phyloP scores from a whole-genome alignment of 2,329 filamentous ascomycete genomes.

The Phoma sp. region DNA sequence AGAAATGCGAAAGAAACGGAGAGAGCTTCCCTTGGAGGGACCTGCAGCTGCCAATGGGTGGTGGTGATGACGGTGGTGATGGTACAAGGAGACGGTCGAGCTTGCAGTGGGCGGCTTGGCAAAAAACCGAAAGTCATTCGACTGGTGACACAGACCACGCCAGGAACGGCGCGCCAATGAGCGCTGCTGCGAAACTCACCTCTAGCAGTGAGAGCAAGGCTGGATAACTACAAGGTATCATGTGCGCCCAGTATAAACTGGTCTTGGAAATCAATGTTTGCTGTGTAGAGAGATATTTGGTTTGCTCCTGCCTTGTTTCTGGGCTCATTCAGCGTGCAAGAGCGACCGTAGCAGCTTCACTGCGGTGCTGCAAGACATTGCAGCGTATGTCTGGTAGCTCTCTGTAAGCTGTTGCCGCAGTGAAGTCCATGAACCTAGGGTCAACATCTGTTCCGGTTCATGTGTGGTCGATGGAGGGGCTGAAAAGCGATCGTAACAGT shows the following conservation, averaged over 20 bases:
- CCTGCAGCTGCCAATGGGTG: slow-evolving; percentile 47
- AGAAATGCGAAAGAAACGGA: slow-evolving; percentile 41
- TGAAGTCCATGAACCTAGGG: too few relatives aligned
- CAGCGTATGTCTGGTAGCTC: neutral
- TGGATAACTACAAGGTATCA: neutral
- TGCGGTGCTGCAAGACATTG: neutral
- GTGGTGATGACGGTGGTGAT: slow-evolving; percentile 41
- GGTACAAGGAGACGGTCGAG: slow-evolving; percentile 30
- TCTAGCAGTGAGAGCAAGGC: neutral
- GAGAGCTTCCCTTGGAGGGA: slow-evolving; percentile 44
- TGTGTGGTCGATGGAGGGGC: neutral
- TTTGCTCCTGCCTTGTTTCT: neutral
- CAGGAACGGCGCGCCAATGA: slow-evolving; percentile 12
- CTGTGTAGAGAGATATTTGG: neutral
- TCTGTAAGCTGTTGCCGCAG: neutral
- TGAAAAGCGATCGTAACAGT: neutral
- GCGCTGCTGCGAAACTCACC: slow-evolving; percentile 10
- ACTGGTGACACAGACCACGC: slow-evolving; percentile 15
- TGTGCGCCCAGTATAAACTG: too few relatives aligned
- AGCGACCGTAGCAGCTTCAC: neutral
- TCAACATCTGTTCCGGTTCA: neutral
- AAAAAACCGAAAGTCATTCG: slow-evolving; percentile 22
- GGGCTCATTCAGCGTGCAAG: neutral
- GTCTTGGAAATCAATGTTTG: neutral
- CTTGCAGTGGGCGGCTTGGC: slow-evolving; percentile 20